Evolutionary conservation across 2,329 filamentous ascomycete species (phyloP).

Genomic region (Emericellopsis cladophorae): DNA sequence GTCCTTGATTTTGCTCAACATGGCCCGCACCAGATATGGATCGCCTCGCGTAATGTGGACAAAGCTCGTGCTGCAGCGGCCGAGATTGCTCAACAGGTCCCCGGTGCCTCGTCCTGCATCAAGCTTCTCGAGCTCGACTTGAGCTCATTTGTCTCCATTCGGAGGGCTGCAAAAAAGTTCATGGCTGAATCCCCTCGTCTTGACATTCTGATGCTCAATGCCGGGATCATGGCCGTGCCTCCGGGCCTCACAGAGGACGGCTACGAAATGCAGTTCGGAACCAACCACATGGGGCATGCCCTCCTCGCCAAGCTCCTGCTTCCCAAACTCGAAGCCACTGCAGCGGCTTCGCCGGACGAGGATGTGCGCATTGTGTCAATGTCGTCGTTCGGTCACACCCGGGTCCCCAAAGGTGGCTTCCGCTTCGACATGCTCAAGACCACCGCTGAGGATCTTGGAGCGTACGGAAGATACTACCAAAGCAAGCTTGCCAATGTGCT

Average conservation of each 20-base stretch:
- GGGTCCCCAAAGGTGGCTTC: constrained; percentile 3
- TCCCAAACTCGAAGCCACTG: constrained; percentile 8
- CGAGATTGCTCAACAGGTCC: constrained; percentile 22
- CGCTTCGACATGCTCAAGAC: constrained; percentile 10
- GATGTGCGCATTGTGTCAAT: background rate
- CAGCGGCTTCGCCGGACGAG: background rate
- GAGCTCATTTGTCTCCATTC: constrained; percentile 23
- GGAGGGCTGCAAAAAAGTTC: background rate
- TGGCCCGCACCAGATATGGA: constrained; percentile 3
- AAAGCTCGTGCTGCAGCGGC: constrained; percentile 33
- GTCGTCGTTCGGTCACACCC: background rate
- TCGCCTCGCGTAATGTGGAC: constrained; percentile 21
- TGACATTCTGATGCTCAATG: constrained; percentile 2
- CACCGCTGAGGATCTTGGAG: constrained; percentile 3
- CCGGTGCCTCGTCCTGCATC: constrained; percentile 6
- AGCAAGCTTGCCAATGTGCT: constrained; percentile 13
- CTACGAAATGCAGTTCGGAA: constrained; percentile 20
- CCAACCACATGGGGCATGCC: constrained; percentile 19
- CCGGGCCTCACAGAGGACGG: constrained; percentile 17
- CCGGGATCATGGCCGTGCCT: constrained; percentile 16
- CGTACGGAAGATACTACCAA: constrained; percentile 9
- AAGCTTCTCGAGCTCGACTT: constrained; percentile 30
- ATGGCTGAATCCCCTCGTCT: background rate
- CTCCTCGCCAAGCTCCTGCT: constrained; percentile 19
- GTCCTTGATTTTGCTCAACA: constrained; percentile 4